These are phyloP conservation scores for Podospora pseudoanserina DNA, from an alignment of 495 filamentous ascomycete species.

Conservation along the genomic window DNA sequence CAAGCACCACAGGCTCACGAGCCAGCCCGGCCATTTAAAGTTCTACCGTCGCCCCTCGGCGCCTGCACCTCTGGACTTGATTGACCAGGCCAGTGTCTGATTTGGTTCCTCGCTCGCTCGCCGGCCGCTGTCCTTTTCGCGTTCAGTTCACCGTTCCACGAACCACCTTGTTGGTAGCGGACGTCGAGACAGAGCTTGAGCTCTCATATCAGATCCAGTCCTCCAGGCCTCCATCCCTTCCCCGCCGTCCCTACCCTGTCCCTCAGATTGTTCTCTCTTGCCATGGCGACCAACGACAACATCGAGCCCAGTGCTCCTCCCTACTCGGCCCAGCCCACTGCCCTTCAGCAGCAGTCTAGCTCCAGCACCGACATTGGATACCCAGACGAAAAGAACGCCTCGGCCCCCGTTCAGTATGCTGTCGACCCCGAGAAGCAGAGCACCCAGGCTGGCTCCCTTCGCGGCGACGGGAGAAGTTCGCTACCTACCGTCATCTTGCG, in stretches of 20 bases:
- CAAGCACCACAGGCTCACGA: not conserved
- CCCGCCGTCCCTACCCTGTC: not conserved
- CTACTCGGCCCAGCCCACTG: not conserved
- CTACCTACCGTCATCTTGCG: too few relatives aligned
- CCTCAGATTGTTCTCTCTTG: not conserved
- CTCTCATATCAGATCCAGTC: not conserved
- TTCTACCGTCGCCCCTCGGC: not conserved
- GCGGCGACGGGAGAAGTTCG: not conserved
- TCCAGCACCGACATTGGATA: constrained; percentile 13
- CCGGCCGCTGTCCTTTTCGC: not conserved
- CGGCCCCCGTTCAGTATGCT: constrained; percentile 16
- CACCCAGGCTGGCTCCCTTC: constrained; percentile 24
- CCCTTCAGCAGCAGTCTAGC: constrained; percentile 9
- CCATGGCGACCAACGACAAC: constrained; percentile 10
- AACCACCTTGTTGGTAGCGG: not conserved
- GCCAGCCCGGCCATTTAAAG: not conserved
- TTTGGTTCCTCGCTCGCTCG: not conserved
- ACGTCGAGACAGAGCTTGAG: not conserved
- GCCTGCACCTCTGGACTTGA: not conserved
- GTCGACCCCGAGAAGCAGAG: constrained; percentile 30
- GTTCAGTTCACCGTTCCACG: not conserved
- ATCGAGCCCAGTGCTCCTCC: constrained; percentile 14
- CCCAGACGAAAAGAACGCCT: constrained; percentile 13
- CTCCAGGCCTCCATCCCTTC: not conserved
- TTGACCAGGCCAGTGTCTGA: not conserved